Percentiles rank a stretch among this genome's conserved stretches.
Conservation (phyloP, 768 basidiomycete species). For the Lactarius pseudohatsudake region DNA sequence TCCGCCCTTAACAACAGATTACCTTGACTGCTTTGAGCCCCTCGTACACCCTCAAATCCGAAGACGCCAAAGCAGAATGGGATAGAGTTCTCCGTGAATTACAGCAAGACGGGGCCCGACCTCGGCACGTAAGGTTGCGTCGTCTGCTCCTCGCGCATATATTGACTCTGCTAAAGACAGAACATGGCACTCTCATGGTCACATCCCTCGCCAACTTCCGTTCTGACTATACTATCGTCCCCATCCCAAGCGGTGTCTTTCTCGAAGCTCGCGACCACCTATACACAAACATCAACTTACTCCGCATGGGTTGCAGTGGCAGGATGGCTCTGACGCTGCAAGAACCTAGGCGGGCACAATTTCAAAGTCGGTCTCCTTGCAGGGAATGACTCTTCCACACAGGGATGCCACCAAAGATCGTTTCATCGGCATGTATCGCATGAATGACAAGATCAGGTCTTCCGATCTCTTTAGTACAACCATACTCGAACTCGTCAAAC, state of each 20-base stretch:
- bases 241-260: slow-evolving; percentile 71
- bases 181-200: slow-evolving; percentile 69
- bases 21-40: slow-evolving; percentile 57
- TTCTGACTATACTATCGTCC: slow-evolving; percentile 83
- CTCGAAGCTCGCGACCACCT: slow-evolving; percentile 61
- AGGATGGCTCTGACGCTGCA: slow-evolving; percentile 75
- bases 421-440: slow-evolving; percentile 68
- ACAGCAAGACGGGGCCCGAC: slow-evolving; percentile 70
- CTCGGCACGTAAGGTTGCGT: slow-evolving; percentile 51
- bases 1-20: slow-evolving; percentile 43
- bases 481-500: slow-evolving; percentile 74
- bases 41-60: slow-evolving; percentile 40
- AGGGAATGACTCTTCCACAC: slow-evolving; percentile 13
- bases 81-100: slow-evolving; percentile 59
- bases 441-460: slow-evolving; percentile 44
- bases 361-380: slow-evolving; percentile 5
- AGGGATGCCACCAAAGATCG: slow-evolving; percentile 81
- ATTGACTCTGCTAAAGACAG: slow-evolving; percentile 43
- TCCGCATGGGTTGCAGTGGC: slow-evolving; percentile 84
- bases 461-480: slow-evolving; percentile 54
- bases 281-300: slow-evolving; percentile 78
- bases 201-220: slow-evolving; percentile 87
- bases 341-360: slow-evolving; percentile 57
- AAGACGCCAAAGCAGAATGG: slow-evolving; percentile 56
- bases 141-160: slow-evolving; percentile 19